Base-by-base conservation (phyloP, 345 rosid genomes). In the Angophora floribunda region DNA sequence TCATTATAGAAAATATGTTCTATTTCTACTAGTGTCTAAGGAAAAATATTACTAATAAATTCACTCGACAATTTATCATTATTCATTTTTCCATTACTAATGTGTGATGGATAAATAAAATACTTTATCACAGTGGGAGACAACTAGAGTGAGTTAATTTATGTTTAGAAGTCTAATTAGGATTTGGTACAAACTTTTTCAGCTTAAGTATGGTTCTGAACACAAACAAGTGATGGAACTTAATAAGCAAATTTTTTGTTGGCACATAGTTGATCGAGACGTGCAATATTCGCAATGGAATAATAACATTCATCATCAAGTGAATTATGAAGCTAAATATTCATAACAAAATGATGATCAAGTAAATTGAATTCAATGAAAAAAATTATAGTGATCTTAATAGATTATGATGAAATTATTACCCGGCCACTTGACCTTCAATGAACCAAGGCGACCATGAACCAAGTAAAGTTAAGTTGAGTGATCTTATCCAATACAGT, bases 401-500 rank as follows among this genome's bases (percentile, higher is more conserved):
- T 1, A 12, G 45, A 32, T 7, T 0, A 8, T 3, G 80, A 70
- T 32, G 6, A 70, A 32, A 30, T 21, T 52, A 65, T 79, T 15
- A 90, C 91, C 91, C 91, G 26, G 91, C 92, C 26, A 89, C 88
- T 87, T 90, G 91, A 61, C 88, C 88, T 6, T 89, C 41, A 4
- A 86, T 52, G 59, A n/a, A 41, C 93, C 93, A 90, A 1, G 91
- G 89, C 7, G 86, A 61, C 93, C 93, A 92, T 11, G 51, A 84
- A 85, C 78, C 89, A 44, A 70, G 44, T 14, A 89, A 63, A 9
- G 91, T 89, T 19, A 87, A 78, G 30, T 90, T 90, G 10, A 90
- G 89, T 30, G 90, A 85, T 45, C 85, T 55, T 67, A 92, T 89
- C 92, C 93, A 92, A 85, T 85, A 86, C 41, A 89, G 87, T 26